Conservation (phyloP, 495 filamentous ascomycete species). For the Cenococcum geophilum region DNA sequence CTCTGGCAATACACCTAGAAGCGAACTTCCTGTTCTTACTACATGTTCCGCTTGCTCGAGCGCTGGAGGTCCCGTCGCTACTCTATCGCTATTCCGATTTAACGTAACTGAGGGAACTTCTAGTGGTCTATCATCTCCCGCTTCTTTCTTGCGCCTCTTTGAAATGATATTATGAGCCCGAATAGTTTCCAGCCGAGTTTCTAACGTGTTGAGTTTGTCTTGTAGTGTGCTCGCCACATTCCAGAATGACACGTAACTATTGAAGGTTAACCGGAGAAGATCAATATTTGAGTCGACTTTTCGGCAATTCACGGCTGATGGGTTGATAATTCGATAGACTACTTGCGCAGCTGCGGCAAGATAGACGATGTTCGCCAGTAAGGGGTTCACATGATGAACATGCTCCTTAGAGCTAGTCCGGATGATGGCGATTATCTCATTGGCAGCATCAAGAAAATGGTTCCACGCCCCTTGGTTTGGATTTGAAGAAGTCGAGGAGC, state of each 20-base stretch:
- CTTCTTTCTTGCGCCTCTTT: no score
- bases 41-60: no score
- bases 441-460: background rate
- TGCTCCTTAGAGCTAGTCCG: background rate
- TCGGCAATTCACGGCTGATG: background rate
- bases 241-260: conserved; percentile 5
- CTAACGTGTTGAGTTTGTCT: background rate
- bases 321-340: background rate
- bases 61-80: no score
- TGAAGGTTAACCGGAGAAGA: conserved; percentile 3
- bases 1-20: no score
- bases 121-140: no score
- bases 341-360: conserved; percentile 4
- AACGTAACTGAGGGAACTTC: no score
- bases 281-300: conserved; percentile 4
- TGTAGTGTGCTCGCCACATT: background rate
- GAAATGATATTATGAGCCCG: no score
- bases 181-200: background rate
- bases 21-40: no score
- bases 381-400: conserved; percentile 5
- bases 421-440: conserved; percentile 5
- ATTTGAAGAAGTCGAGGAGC: background rate
- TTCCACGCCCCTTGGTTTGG: background rate
- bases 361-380: conserved; percentile 1
- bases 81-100: no score